Base-by-base conservation (phyloP, 108 stramenopile species). In the Discostella pseudostelligera region DNA sequence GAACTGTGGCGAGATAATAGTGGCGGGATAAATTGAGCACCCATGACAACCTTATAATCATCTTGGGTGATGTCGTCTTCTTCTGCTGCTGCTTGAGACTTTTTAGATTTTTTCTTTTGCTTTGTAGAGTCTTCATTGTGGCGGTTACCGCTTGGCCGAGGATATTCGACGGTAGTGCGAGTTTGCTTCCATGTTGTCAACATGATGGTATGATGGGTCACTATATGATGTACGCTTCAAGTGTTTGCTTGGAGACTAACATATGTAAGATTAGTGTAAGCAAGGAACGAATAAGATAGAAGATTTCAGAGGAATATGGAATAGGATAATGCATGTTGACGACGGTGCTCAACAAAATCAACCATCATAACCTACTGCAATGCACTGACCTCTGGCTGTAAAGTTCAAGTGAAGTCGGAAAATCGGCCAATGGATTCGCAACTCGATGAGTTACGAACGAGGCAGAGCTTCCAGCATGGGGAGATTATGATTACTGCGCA, bases 101-200 rank as follows among this genome's bases (percentile, higher is more conserved):
- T 58, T 55, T 19, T 14, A 39, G 29, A 56, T 28, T 71, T 57
- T 37, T 37, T 25, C 43, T 40, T 62, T 25, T 55, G 59, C 35
- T 53, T 69, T 51, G 47, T 47, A 57, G 63, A 53, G 21, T 40
- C 50, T 57, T 35, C 40, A 37, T 6, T n/a, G 2, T 39, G 55
- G 12, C 36, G 32, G 39, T 36, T 39, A 44, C 22, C 62, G n/a
- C n/a, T 13, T 17, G 40, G 10, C 19, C 25, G 37, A 29, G 55
- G 59, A 67, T 46, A 49, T 53, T 76, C 74, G 36, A 76, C 55
- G 49, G 67, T 53, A 26, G 74, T 76, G 10, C 46, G 62, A 62
- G 62, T 46, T 50, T 69, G 66, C 40, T 63, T 63, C 74, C 74
- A 76, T 59, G 59, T 68, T 20, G 74, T 76, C 46, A 76, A 43